Conservation (phyloP, 192 early-diverging fungal genomes). For the Entomortierella beljakovae region DNA sequence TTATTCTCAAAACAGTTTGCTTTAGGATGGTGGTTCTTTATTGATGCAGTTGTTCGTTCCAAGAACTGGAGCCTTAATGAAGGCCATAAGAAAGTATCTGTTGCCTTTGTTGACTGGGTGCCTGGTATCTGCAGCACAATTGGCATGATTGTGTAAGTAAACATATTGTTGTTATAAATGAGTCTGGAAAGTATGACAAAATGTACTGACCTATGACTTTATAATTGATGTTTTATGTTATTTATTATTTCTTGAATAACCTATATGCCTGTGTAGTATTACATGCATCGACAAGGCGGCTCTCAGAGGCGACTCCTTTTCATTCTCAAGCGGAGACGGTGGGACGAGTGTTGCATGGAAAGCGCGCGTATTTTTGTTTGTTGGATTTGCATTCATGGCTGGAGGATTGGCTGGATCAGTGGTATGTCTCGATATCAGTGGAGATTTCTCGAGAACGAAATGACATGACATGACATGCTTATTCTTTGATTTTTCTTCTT, state of each 20-base stretch:
- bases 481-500: not conserved
- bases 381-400: conserved; percentile 70
- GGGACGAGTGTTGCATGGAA: conserved; percentile 57
- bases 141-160: conserved; percentile 69
- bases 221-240: no score
- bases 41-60: conserved; percentile 65
- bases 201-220: no score
- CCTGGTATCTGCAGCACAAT: conserved; percentile 66
- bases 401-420: conserved; percentile 68
- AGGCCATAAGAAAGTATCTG: conserved; percentile 29
- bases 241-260: no score
- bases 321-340: conserved; percentile 48
- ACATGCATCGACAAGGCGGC: conserved; percentile 64
- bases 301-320: conserved; percentile 59
- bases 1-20: conserved; percentile 65
- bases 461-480: not conserved
- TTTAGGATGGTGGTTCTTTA: conserved; percentile 72
- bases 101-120: conserved; percentile 72
- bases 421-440: conserved; percentile 41
- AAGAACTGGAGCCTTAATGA: conserved; percentile 40
- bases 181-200: not conserved
- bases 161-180: not conserved
- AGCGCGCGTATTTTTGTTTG: conserved; percentile 64
- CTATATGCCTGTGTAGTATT: conserved; percentile 60
- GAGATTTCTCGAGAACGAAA: not conserved